These are phyloP conservation scores for Rhodomyrtus tomentosa DNA, from an alignment of 345 rosid genomes.

Conservation along the genomic window DNA sequence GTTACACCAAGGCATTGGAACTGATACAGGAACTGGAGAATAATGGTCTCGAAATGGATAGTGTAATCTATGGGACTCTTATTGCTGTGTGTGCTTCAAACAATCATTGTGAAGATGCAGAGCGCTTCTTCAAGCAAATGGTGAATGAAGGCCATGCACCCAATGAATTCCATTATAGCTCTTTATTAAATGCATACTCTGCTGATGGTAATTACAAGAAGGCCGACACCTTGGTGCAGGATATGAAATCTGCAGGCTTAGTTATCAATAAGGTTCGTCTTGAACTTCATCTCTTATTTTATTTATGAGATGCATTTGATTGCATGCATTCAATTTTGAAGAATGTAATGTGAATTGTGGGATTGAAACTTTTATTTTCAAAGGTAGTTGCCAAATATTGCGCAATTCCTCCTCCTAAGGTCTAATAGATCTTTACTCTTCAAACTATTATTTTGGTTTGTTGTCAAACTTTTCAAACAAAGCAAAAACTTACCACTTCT, in stretches of 20 bases:
- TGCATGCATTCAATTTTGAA: neutral
- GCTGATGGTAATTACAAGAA: constrained; percentile 56
- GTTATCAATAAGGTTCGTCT: constrained; percentile 75
- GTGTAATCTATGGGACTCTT: constrained; percentile 77
- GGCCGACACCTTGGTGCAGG: constrained; percentile 70
- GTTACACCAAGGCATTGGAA: constrained; percentile 62
- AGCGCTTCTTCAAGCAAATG: constrained; percentile 63
- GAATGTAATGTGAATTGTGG: neutral
- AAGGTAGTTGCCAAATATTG: neutral
- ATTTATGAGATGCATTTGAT: neutral
- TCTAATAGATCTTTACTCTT: neutral
- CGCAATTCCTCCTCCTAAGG: neutral
- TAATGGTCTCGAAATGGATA: constrained; percentile 51
- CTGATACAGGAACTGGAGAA: constrained; percentile 55
- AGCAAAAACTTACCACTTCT: neutral
- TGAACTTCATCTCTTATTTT: neutral
- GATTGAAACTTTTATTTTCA: neutral
- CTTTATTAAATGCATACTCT: constrained; percentile 83
- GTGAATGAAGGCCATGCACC: constrained; percentile 59
- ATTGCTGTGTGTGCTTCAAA: constrained; percentile 87
- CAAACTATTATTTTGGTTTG: neutral
- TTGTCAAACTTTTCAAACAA: neutral
- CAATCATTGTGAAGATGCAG: constrained; percentile 65
- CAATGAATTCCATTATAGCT: constrained; percentile 74
- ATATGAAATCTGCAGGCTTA: constrained; percentile 72